phyloP scores from a whole-genome alignment of 306 rosid species.

The Castanea sativa region DNA sequence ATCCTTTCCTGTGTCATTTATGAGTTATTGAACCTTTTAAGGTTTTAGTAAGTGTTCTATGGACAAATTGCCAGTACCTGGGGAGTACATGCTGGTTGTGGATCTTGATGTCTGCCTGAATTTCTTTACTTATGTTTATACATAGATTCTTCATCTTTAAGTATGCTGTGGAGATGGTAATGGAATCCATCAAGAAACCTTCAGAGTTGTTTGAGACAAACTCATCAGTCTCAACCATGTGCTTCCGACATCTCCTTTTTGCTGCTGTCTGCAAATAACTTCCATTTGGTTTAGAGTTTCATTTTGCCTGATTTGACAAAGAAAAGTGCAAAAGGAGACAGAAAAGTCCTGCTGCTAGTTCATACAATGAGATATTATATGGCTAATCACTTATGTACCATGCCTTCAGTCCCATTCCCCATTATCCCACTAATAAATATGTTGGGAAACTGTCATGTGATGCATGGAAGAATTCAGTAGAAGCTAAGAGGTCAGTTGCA shows the following conservation, averaged over 20 bases:
- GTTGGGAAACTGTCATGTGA: background rate
- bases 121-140: conserved; percentile 63
- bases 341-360: background rate
- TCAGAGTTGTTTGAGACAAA: conserved; percentile 79
- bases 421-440: background rate
- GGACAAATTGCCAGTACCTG: conserved; percentile 46
- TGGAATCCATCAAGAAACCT: conserved; percentile 62
- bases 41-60: background rate
- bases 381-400: background rate
- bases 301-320: conserved; percentile 4
- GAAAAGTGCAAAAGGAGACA: background rate
- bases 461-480: background rate
- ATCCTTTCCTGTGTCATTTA: conserved; percentile 1
- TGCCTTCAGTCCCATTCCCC: background rate
- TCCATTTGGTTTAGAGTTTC: conserved; percentile 25
- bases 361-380: background rate
- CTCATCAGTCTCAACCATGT: conserved; percentile 95
- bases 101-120: conserved; percentile 87
- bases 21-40: background rate
- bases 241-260: conserved; percentile 75
- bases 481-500: background rate
- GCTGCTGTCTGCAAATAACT: conserved; percentile 68
- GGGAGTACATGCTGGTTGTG: conserved; percentile 83
- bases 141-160: conserved; percentile 86
- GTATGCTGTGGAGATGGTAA: conserved; percentile 86